A percentile compares a stretch with the other conserved stretches of the same genome.
phyloP scores from a whole-genome alignment of 225 moss, liverwort and hornwort species.

The Lunularia cruciata region DNA sequence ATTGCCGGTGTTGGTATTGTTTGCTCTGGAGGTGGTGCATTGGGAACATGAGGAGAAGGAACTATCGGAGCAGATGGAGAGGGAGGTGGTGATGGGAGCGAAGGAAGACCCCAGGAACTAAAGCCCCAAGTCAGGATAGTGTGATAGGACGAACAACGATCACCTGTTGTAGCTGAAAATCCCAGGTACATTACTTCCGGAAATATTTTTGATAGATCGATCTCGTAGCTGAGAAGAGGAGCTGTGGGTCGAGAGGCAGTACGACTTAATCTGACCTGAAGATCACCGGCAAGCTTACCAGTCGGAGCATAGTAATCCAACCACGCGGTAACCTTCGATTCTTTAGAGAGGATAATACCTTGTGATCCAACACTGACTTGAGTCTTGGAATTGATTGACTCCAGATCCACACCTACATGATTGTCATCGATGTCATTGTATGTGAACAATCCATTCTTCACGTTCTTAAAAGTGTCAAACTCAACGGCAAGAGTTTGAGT shows the following conservation, averaged over 20 bases:
- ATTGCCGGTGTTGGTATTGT: conserved; percentile 24
- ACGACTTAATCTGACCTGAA: conserved; percentile 16
- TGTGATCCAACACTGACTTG: conserved; percentile 18
- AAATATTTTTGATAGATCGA: conserved; percentile 17
- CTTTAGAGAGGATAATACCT: conserved; percentile 3
- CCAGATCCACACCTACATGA: conserved; percentile 22
- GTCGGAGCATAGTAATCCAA: conserved; percentile 9
- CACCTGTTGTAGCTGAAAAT: conserved; percentile 21
- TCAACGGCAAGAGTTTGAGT: conserved; percentile 16
- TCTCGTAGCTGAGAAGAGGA: conserved; percentile 8
- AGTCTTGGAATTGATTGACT: conserved; percentile 11
- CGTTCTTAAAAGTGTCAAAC: conserved; percentile 17
- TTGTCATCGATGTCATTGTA: conserved; percentile 23
- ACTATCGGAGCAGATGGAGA: not conserved
- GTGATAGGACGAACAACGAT: not conserved
- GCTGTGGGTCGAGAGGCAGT: not conserved
- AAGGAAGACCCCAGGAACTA: conserved; percentile 18
- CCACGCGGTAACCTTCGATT: conserved; percentile 13
- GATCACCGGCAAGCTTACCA: not conserved
- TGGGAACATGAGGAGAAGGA: not conserved
- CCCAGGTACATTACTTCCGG: conserved; percentile 16
- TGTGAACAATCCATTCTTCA: not conserved
- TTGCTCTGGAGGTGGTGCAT: conserved; percentile 9
- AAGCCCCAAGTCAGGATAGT: conserved; percentile 11
- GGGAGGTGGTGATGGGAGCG: conserved; percentile 18